These are phyloP conservation scores for Colletotrichum sp. DNA, from an alignment of 2,329 filamentous ascomycete genomes.

Conservation along the genomic window DNA sequence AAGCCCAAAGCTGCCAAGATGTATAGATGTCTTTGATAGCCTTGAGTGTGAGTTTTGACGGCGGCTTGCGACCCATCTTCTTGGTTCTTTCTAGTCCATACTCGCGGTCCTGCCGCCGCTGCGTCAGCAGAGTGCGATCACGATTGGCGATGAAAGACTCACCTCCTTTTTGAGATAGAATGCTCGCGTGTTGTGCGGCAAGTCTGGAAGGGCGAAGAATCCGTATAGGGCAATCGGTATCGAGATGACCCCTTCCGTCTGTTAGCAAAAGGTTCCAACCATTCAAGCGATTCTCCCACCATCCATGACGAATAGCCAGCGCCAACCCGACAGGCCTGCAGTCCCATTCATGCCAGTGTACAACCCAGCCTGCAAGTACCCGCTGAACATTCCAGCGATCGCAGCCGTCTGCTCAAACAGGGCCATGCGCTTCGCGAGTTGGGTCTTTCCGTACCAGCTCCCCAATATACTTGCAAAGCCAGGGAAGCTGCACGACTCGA, in stretches of 20 bases:
- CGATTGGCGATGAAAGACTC: background rate
- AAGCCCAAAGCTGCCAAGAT: constrained; percentile 22
- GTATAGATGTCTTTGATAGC: constrained; percentile 19
- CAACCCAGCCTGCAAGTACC: constrained; percentile 59
- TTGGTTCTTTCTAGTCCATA: constrained; percentile 25
- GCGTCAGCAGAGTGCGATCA: too few species aligned
- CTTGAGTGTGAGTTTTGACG: constrained; percentile 3
- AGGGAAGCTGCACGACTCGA: constrained; percentile 36
- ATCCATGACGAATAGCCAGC: constrained; percentile 46
- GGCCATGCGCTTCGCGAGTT: constrained; percentile 54
- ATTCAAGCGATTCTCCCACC: constrained; percentile 16
- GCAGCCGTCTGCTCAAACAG: constrained; percentile 56
- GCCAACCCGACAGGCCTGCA: constrained; percentile 36
- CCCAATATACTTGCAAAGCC: constrained; percentile 39
- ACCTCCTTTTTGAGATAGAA: constrained; percentile 14
- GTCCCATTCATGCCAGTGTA: constrained; percentile 42
- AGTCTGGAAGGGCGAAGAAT: constrained; percentile 25
- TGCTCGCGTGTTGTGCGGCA: constrained; percentile 16
- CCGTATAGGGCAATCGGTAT: constrained; percentile 26
- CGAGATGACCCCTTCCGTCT: constrained; percentile 11
- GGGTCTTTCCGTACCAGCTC: constrained; percentile 42
- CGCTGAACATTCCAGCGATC: constrained; percentile 60
- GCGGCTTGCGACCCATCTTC: constrained; percentile 23
- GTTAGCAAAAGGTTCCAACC: background rate
- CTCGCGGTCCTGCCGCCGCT: constrained; percentile 11